Evolutionary conservation across 768 basidiomycete species (phyloP).

Genomic region (Kwoniella dendrophila): DNA sequence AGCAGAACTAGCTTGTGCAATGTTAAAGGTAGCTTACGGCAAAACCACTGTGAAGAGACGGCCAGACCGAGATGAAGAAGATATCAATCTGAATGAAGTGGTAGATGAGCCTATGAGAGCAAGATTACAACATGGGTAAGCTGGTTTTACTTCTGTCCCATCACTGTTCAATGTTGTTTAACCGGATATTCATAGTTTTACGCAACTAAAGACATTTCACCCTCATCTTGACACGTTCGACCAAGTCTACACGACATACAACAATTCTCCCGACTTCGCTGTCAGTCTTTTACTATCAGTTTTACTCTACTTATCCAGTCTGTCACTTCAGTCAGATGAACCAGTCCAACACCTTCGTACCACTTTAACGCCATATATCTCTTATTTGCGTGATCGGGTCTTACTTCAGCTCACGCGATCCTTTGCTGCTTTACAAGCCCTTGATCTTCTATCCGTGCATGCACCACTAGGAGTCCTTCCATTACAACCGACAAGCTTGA

Average conservation of each 20-base stretch:
- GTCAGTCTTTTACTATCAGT: constrained; percentile 23
- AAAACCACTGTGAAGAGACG: constrained; percentile 19
- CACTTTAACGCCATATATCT: constrained; percentile 25
- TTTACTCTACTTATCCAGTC: constrained; percentile 37
- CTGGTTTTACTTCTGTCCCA: neutral
- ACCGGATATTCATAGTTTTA: constrained; percentile 15
- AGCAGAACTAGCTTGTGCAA: constrained; percentile 41
- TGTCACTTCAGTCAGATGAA: constrained; percentile 26
- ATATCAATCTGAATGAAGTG: constrained; percentile 31
- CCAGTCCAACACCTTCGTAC: constrained; percentile 13
- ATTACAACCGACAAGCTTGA: constrained; percentile 22
- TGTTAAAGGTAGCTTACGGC: constrained; percentile 42
- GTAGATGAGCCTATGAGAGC: constrained; percentile 24
- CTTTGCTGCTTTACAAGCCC: constrained; percentile 31
- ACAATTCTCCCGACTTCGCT: neutral
- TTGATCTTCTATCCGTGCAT: constrained; percentile 39
- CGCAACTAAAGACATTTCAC: constrained; percentile 37
- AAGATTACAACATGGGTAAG: constrained; percentile 42
- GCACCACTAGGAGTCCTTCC: constrained; percentile 41
- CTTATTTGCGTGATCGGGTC: constrained; percentile 22
- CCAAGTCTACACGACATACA: constrained; percentile 9
- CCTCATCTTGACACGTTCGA: constrained; percentile 37
- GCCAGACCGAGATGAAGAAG: constrained; percentile 18
- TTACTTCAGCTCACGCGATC: constrained; percentile 26
- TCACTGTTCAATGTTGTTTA: constrained; percentile 4